A percentile compares a stretch with the other conserved stretches of the same genome.
phyloP scores from a whole-genome alignment of 352 stramenopile genomes.

The Phytophthora agathidicida region DNA sequence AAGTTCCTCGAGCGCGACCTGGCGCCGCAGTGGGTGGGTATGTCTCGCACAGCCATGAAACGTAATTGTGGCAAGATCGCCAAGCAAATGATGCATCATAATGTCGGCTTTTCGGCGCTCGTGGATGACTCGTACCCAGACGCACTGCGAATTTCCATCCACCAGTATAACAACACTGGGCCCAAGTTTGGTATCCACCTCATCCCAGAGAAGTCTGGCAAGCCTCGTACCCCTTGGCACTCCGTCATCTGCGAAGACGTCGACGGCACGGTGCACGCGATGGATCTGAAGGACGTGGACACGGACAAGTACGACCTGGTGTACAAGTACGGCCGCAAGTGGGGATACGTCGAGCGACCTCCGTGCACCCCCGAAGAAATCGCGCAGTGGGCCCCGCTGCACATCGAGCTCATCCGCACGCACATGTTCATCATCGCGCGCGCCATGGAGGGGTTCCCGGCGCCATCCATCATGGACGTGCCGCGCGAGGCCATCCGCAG shows the following conservation, averaged over 20 bases:
- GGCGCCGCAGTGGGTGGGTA: constrained; percentile 8
- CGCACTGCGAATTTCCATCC: constrained; percentile 23
- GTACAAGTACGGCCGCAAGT: constrained; percentile 29
- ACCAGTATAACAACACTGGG: constrained; percentile 23
- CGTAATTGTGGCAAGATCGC: constrained; percentile 21
- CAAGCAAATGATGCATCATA: constrained; percentile 28
- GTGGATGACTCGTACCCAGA: constrained; percentile 16
- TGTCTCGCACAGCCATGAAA: constrained; percentile 18
- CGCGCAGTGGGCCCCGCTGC: constrained; percentile 15
- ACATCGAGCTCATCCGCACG: constrained; percentile 26
- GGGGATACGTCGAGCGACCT: constrained; percentile 20
- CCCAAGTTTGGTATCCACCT: constrained; percentile 27
- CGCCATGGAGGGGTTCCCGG: constrained; percentile 16
- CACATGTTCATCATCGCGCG: constrained; percentile 25
- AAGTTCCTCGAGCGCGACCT: constrained; percentile 28
- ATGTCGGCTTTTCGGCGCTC: constrained; percentile 23
- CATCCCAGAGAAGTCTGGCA: constrained; percentile 6
- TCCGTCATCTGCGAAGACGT: constrained; percentile 19
- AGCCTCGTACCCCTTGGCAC: constrained; percentile 12
- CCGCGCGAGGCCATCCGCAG: constrained; percentile 20
- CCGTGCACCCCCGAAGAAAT: constrained; percentile 18
- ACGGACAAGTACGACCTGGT: constrained; percentile 29
- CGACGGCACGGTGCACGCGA: constrained; percentile 10
- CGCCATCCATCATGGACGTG: constrained; percentile 21
- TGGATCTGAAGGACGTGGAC: constrained; percentile 26